phyloP scores from a whole-genome alignment of 208 protist genomes.

The Strigomonas culicis region DNA sequence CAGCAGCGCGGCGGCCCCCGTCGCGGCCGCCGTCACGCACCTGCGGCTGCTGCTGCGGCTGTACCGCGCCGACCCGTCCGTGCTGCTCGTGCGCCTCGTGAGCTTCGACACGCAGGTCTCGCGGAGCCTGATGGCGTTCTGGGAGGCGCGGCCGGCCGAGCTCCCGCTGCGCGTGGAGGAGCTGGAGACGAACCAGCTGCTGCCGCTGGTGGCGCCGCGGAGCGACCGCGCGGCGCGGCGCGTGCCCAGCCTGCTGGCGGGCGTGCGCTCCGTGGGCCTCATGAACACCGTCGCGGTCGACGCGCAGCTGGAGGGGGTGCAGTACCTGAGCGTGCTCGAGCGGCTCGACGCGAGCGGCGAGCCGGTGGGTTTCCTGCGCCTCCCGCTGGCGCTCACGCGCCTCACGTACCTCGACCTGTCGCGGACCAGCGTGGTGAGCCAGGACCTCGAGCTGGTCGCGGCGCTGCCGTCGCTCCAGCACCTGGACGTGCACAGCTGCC shows the following conservation, averaged over 20 bases:
- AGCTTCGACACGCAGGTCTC: neutral
- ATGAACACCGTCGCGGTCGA: slow-evolving; percentile 16
- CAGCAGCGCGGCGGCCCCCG: neutral
- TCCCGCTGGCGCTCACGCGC: slow-evolving; percentile 19
- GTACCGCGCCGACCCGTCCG: neutral
- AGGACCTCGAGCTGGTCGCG: slow-evolving; percentile 31
- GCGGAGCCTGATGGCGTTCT: neutral
- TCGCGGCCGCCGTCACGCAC: slow-evolving; percentile 6
- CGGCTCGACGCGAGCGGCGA: slow-evolving; percentile 18
- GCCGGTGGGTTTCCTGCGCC: slow-evolving; percentile 25
- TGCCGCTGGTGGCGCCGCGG: slow-evolving; percentile 11
- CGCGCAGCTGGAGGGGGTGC: slow-evolving; percentile 21
- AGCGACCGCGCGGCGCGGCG: slow-evolving; percentile 12
- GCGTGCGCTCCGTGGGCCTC: slow-evolving; percentile 21
- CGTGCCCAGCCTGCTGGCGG: slow-evolving; percentile 5
- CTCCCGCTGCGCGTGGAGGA: neutral
- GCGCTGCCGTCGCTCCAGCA: slow-evolving; percentile 26
- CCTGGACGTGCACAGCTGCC: slow-evolving; percentile 35
- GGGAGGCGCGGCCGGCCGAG: neutral
- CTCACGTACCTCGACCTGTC: slow-evolving; percentile 28
- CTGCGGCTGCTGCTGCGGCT: neutral
- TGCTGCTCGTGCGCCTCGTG: slow-evolving; percentile 6
- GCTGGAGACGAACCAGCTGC: slow-evolving; percentile 13
- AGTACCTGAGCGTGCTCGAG: slow-evolving; percentile 23
- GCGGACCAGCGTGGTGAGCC: slow-evolving; percentile 32